Percentiles rank a stretch among this genome's conserved stretches.
phyloP scores from a whole-genome alignment of 2,329 filamentous ascomycete species.

The Arthroderma uncinatum region DNA sequence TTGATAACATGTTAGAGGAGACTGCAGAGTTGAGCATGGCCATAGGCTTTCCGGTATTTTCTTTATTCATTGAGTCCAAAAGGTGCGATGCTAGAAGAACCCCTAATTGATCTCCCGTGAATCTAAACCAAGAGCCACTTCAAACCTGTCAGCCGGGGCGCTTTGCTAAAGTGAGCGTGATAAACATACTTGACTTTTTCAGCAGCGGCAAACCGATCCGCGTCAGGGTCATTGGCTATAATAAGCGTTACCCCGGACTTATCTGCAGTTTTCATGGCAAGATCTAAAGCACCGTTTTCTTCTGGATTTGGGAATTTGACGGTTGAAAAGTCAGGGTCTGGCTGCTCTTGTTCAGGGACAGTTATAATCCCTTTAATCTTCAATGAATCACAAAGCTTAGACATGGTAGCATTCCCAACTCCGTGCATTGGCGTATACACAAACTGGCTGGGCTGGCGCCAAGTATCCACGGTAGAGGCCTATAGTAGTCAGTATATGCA shows the following conservation, averaged over 20 bases:
- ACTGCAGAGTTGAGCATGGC: conserved; percentile 54
- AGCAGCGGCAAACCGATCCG: conserved; percentile 52
- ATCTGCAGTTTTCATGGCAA: conserved; percentile 47
- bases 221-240: conserved; percentile 54
- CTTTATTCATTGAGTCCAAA: conserved; percentile 34
- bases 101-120: conserved; percentile 56
- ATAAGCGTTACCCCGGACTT: conserved; percentile 40
- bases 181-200: conserved; percentile 42
- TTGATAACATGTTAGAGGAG: conserved; percentile 51
- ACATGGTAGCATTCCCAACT: conserved; percentile 29
- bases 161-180: not conserved
- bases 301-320: conserved; percentile 56
- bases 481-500: conserved; percentile 10
- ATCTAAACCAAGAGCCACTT: conserved; percentile 46
- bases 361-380: conserved; percentile 26
- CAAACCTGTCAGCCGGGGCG: not conserved
- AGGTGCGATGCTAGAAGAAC: conserved; percentile 49
- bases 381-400: conserved; percentile 24
- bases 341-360: conserved; percentile 41
- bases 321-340: conserved; percentile 53
- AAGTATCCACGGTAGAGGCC: conserved; percentile 25
- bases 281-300: conserved; percentile 50
- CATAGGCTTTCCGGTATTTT: conserved; percentile 26
- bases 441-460: conserved; percentile 23
- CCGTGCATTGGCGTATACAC: conserved; percentile 36